Percentiles rank a stretch among this genome's conserved stretches.
These are phyloP conservation scores for Penicillium sp. DNA, from an alignment of 2,329 filamentous ascomycete species.

Conservation along the genomic window DNA sequence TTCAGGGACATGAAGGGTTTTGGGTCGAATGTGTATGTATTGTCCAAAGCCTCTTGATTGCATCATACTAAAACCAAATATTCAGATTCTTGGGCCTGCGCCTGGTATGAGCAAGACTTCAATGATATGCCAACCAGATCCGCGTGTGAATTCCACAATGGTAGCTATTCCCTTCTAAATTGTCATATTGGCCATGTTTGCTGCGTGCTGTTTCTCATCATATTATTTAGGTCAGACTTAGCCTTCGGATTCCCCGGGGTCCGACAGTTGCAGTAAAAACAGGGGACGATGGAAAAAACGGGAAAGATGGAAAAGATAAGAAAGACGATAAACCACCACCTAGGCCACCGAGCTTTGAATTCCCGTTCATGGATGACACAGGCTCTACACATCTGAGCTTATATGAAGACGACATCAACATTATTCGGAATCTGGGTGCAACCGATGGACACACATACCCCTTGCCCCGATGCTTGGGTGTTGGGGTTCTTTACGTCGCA, in stretches of 20 bases:
- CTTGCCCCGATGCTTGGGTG: not conserved
- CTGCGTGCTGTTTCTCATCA: not conserved
- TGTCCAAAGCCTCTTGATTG: not conserved
- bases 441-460: not conserved
- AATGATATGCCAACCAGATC: not conserved
- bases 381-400: not conserved
- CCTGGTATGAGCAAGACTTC: not conserved
- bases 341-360: not conserved
- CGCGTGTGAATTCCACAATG: not conserved
- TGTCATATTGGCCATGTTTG: too few relatives aligned
- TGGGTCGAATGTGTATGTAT: conserved; percentile 10
- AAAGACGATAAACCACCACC: not conserved
- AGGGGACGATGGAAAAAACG: not conserved
- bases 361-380: not conserved
- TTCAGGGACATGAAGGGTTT: not conserved
- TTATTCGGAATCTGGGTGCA: not conserved
- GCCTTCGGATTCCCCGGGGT: not conserved
- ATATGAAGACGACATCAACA: not conserved
- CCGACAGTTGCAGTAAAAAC: not conserved
- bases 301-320: not conserved
- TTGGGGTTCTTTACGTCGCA: not conserved
- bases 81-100: not conserved
- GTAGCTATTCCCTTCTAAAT: not conserved
- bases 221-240: not conserved
- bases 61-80: not conserved